These are phyloP conservation scores for Barnettozyma pratensis DNA, from an alignment of 805 yeast genomes.

Conservation along the genomic window DNA sequence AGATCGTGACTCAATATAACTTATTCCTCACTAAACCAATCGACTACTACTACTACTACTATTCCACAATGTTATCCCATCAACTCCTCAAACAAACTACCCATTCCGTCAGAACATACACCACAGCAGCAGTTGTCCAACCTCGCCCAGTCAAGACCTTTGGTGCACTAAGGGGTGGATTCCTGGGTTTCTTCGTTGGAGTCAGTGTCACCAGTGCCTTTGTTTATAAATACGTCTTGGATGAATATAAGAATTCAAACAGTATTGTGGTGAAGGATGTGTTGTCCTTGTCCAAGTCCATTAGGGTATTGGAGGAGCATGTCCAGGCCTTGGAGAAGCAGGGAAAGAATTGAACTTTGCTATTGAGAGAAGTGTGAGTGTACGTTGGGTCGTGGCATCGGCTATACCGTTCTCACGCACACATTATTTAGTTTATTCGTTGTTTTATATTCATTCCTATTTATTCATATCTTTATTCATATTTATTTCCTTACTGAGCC, in stretches of 20 bases:
- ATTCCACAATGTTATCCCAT: background rate
- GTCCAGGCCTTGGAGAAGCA: slow-evolving; percentile 53
- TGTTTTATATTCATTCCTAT: background rate
- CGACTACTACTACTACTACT: too few species aligned
- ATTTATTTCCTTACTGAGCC: background rate
- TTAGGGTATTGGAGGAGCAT: slow-evolving; percentile 62
- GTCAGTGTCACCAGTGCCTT: slow-evolving; percentile 68
- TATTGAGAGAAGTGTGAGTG: background rate
- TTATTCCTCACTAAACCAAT: too few species aligned
- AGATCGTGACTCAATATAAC: too few species aligned
- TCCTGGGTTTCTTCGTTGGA: slow-evolving; percentile 77
- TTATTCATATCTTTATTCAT: background rate
- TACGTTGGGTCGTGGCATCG: background rate
- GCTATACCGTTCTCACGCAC: background rate
- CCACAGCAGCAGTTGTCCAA: background rate
- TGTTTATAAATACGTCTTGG: slow-evolving; percentile 72
- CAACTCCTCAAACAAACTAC: background rate
- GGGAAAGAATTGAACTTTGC: background rate
- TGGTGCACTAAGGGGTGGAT: slow-evolving; percentile 42
- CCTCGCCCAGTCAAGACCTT: slow-evolving; percentile 22
- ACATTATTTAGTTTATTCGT: too few species aligned
- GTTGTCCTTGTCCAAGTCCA: slow-evolving; percentile 60
- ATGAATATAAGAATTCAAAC: slow-evolving; percentile 71
- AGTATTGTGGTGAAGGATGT: slow-evolving; percentile 73
- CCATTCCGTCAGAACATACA: background rate